Evolutionary conservation across 2,329 filamentous ascomycete genomes (phyloP), one percentile per base, ranked within the genome.

Genomic region (Penicillium griseofulvum): DNA sequence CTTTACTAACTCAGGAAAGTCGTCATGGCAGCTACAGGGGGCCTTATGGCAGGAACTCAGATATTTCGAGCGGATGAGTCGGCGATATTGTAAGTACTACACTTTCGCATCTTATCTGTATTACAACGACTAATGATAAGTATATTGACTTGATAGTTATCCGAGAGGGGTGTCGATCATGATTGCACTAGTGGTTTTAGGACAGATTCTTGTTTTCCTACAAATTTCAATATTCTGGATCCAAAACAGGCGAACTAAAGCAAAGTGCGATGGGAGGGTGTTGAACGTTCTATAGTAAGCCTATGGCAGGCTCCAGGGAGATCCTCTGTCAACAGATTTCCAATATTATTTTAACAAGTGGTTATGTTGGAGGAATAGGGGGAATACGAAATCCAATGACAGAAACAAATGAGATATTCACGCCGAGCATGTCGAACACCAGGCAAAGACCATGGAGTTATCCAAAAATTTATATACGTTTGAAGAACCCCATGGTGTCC

Each of bases 1-100:
- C 14, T 46, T n/a, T 36, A 46, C 44, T 59, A 50, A 60, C 19
- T 16, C 3, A 10, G 17, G 2, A 4, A 24, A 65, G 65, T 65
- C 45, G 79, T 82, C 2, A 81, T 81, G 79, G 74, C 70, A n/a
- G 78, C 80, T 3, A 81, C 79, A 8, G 74, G 68, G 12, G 80
- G 80, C 0, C 56, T 82, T 50, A 81, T 82, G 78, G 76, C 75
- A 0, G 80, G 80, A 0, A 77, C 79, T 9, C 79, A 81, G 58
- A 80, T 81, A 36, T 82, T 81, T 51, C 73, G 74, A 1, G 63
- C 69, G 11, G 77, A 80, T 59, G 64, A 70, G 17, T 76, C 79
- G 3, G 75, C 77, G 65, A 74, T 64, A 61, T 69, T 68, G 22
- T 57, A 47, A 26, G 54, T 54, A 3, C n/a, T 24, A 24, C 24